phyloP scores from a whole-genome alignment of 345 rosid genomes.

The Sonneratia caseolaris region DNA sequence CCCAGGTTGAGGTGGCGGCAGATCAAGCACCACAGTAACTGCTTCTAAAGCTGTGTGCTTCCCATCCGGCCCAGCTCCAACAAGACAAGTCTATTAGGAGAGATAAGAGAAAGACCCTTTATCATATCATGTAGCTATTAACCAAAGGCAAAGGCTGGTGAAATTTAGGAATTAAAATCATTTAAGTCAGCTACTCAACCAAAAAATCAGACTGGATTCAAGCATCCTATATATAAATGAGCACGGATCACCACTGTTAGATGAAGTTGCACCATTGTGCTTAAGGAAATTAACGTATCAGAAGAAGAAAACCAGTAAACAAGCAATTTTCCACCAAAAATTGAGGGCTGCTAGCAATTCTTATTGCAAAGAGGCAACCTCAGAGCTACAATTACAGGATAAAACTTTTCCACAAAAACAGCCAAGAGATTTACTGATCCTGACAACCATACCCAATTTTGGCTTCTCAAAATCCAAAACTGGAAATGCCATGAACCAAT shows the following conservation, averaged over 20 bases:
- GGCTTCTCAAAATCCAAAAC: not conserved
- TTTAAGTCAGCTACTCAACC: not conserved
- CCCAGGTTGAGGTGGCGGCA: constrained; percentile 99
- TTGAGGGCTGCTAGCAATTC: not conserved
- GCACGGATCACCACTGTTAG: not conserved
- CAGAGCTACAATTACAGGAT: not conserved
- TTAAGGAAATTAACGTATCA: not conserved
- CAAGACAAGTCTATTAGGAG: constrained; percentile 76
- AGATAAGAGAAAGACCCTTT: constrained; percentile 9
- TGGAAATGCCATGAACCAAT: not conserved
- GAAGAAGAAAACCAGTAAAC: not conserved
- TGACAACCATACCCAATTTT: not conserved
- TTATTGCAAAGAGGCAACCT: not conserved
- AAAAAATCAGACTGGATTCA: not conserved
- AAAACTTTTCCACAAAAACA: not conserved
- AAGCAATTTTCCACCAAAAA: not conserved
- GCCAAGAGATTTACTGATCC: not conserved
- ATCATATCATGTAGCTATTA: not conserved
- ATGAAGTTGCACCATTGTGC: not conserved
- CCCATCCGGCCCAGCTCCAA: constrained; percentile 98
- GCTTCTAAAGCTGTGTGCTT: constrained; percentile 99
- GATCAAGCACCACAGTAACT: constrained; percentile 93
- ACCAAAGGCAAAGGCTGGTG: not conserved
- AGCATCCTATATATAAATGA: not conserved
- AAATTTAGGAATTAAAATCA: not conserved